Evolutionary conservation across 495 filamentous ascomycete species (phyloP).

Genomic region (Annulohypoxylon maeteangense): DNA sequence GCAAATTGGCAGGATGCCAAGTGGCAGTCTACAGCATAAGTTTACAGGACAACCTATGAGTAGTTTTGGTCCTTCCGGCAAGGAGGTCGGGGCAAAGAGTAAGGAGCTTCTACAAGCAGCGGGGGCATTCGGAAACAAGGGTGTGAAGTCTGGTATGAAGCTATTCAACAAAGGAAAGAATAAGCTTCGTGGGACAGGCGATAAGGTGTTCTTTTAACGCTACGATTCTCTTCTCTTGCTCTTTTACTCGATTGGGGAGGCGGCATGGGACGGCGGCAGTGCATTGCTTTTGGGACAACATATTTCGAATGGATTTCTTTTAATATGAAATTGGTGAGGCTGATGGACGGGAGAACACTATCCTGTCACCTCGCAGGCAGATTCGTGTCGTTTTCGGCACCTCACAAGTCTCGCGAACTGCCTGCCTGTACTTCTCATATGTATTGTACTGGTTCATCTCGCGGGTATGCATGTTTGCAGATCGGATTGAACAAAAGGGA

Average conservation of each 20-base stretch:
- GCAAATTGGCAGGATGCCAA: constrained; percentile 31
- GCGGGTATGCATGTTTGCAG: constrained; percentile 22
- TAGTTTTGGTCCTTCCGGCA: constrained; percentile 51
- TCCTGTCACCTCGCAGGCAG: background rate
- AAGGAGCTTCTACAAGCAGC: constrained; percentile 88
- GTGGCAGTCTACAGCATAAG: constrained; percentile 40
- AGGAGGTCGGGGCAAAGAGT: constrained; percentile 75
- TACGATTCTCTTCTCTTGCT: constrained; percentile 43
- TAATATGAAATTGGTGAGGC: constrained; percentile 16
- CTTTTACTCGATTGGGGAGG: constrained; percentile 30
- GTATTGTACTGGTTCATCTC: constrained; percentile 30
- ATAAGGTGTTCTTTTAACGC: constrained; percentile 79
- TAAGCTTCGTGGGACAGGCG: constrained; percentile 75
- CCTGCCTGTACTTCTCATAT: constrained; percentile 21
- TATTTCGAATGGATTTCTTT: constrained; percentile 15
- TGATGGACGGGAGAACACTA: background rate
- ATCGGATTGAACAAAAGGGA: constrained; percentile 27
- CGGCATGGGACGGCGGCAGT: constrained; percentile 17
- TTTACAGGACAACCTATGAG: constrained; percentile 42
- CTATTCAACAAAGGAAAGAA: constrained; percentile 87
- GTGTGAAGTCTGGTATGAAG: constrained; percentile 79
- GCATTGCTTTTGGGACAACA: constrained; percentile 21
- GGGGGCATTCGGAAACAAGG: constrained; percentile 57
- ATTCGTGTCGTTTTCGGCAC: background rate
- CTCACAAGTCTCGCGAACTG: background rate